Conservation (phyloP, 768 basidiomycete genomes). For the Naganishia vaughanmartiniae region DNA sequence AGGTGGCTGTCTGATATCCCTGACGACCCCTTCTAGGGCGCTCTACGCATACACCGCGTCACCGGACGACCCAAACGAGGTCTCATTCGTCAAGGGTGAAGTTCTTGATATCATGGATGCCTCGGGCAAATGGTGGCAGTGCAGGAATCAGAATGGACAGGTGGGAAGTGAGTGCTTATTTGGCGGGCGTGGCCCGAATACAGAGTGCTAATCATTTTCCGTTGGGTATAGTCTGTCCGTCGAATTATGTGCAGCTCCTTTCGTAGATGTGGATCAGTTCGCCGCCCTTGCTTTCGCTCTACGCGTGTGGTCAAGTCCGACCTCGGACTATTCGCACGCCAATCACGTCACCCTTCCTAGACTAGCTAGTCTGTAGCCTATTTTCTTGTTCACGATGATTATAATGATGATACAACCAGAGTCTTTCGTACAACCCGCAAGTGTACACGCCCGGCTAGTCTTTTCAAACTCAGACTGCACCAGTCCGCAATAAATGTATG, state of each 20-base stretch:
- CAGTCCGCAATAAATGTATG: neutral
- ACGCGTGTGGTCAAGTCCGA: too few relatives aligned
- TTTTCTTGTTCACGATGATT: neutral
- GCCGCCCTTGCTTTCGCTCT: neutral
- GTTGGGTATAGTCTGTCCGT: constrained; percentile 44
- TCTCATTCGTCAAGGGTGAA: constrained; percentile 89
- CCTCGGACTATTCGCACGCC: neutral
- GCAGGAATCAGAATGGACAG: constrained; percentile 42
- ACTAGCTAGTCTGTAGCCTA: neutral
- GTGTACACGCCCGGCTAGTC: neutral
- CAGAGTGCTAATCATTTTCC: neutral
- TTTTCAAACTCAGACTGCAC: neutral
- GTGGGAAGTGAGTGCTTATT: constrained; percentile 43
- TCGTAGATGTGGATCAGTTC: neutral
- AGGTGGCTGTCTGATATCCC: neutral
- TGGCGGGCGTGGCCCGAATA: too few relatives aligned
- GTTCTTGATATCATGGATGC: constrained; percentile 88
- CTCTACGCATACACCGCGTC: constrained; percentile 68
- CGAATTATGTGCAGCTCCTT: constrained; percentile 47
- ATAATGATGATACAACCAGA: constrained; percentile 8
- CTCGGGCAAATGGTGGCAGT: constrained; percentile 57
- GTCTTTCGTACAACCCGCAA: neutral
- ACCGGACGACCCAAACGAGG: constrained; percentile 91
- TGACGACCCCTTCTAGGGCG: constrained; percentile 56
- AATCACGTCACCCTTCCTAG: neutral